Evolutionary conservation across 2,329 filamentous ascomycete genomes (phyloP).

Genomic region (Eutypa lata): DNA sequence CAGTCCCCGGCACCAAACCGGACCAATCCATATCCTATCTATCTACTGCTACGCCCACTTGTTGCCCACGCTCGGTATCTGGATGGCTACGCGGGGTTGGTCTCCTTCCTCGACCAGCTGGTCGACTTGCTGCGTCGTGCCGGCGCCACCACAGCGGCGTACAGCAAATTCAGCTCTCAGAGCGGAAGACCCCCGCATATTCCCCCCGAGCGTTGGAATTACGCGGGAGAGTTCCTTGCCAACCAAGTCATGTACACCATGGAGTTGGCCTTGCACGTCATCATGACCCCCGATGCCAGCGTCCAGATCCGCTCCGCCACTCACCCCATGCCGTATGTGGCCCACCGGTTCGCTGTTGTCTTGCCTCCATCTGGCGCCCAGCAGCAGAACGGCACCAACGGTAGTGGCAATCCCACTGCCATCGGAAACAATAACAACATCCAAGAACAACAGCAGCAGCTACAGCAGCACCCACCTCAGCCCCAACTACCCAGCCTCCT

Average conservation of each 20-base stretch:
- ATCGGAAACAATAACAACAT: neutral
- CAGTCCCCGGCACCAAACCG: constrained; percentile 33
- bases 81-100: constrained; percentile 36
- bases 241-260: constrained; percentile 40
- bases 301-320: constrained; percentile 18
- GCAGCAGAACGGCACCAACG: constrained; percentile 1
- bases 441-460: constrained; percentile 2
- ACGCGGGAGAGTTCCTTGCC: constrained; percentile 44
- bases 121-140: constrained; percentile 42
- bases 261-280: constrained; percentile 40
- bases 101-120: constrained; percentile 41
- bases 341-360: constrained; percentile 16
- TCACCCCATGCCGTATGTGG: constrained; percentile 12
- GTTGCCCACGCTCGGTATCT: constrained; percentile 47
- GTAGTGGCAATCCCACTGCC: constrained; percentile 1
- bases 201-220: too few species aligned
- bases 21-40: constrained; percentile 38
- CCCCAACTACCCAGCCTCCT: constrained; percentile 28
- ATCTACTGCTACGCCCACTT: constrained; percentile 50
- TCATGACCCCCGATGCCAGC: constrained; percentile 38
- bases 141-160: constrained; percentile 40
- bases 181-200: too few species aligned
- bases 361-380: constrained; percentile 23
- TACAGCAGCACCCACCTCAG: constrained; percentile 6
- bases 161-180: constrained; percentile 39